A percentile compares a stretch with the other conserved stretches of the same genome.
Evolutionary conservation across 2,329 filamentous ascomycete species (phyloP).

Genomic region (Colletotrichum tamarilloi): DNA sequence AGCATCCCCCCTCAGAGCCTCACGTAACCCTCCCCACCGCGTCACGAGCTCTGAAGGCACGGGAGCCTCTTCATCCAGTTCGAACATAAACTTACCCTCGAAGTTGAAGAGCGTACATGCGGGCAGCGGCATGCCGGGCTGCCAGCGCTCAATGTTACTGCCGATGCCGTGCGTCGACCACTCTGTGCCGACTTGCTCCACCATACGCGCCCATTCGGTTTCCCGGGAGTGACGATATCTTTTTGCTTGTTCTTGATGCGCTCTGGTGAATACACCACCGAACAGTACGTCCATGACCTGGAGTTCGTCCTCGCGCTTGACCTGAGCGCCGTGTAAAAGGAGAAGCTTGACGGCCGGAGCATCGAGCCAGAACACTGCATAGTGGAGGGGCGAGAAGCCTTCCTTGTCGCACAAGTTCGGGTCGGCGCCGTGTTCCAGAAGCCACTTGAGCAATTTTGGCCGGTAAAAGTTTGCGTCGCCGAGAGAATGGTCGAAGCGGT

Average conservation of each 20-base stretch:
- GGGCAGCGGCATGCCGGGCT: neutral
- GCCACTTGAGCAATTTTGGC: constrained; percentile 17
- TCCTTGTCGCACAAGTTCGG: constrained; percentile 14
- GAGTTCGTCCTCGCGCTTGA: neutral
- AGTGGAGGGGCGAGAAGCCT: constrained; percentile 23
- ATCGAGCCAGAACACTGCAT: constrained; percentile 29
- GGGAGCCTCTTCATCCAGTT: no score
- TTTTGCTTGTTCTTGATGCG: neutral
- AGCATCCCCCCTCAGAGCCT: neutral
- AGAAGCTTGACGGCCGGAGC: neutral
- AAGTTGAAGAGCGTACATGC: neutral
- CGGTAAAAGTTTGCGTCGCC: constrained; percentile 17
- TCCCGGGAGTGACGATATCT: no score
- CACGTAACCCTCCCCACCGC: neutral
- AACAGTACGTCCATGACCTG: neutral
- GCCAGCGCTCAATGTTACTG: neutral
- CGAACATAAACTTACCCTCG: neutral
- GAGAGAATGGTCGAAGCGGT: constrained; percentile 10
- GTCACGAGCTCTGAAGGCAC: neutral
- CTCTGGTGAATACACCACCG: neutral
- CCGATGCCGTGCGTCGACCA: neutral
- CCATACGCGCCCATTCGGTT: neutral
- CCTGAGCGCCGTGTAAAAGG: constrained; percentile 1
- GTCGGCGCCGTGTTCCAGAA: constrained; percentile 13
- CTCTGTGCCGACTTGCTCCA: neutral